Evolutionary conservation across 768 basidiomycete species (phyloP).

Genomic region (Mycena leptocephala): DNA sequence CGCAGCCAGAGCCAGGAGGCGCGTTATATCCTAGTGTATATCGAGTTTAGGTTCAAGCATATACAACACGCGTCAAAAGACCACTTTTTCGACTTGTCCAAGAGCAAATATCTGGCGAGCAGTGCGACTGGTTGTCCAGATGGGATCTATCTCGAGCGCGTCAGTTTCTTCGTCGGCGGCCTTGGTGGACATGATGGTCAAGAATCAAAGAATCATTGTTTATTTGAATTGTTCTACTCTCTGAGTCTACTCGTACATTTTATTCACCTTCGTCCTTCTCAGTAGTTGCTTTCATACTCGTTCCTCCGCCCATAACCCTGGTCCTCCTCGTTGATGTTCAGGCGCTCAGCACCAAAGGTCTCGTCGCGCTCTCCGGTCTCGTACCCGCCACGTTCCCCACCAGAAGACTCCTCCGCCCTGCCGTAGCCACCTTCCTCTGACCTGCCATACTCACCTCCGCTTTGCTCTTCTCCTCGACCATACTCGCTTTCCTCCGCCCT

Average conservation of each 20-base stretch:
- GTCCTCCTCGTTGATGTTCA: conserved; percentile 58
- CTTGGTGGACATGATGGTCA: conserved; percentile 41
- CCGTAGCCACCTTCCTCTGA: background rate
- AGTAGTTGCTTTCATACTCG: conserved; percentile 38
- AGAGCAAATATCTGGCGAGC: conserved; percentile 88
- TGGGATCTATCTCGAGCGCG: conserved; percentile 76
- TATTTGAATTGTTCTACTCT: background rate
- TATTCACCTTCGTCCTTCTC: background rate
- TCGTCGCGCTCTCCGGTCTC: conserved; percentile 49
- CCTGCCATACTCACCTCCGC: background rate
- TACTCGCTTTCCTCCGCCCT: conserved; percentile 8
- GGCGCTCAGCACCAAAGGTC: conserved; percentile 69
- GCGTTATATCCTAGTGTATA: conserved; percentile 78
- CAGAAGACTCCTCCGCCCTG: conserved; percentile 10
- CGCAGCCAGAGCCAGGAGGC: conserved; percentile 81
- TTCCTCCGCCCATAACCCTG: conserved; percentile 42
- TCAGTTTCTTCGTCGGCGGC: conserved; percentile 52
- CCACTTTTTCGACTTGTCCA: conserved; percentile 85
- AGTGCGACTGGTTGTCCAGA: conserved; percentile 87
- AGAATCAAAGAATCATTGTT: background rate
- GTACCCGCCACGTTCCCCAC: background rate
- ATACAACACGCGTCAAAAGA: conserved; percentile 14
- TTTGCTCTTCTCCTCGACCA: background rate
- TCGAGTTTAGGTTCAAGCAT: conserved; percentile 11
- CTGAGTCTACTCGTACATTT: background rate